phyloP scores from a whole-genome alignment of 2,329 filamentous ascomycete species.

The Sporothrix brunneoviolacea region DNA sequence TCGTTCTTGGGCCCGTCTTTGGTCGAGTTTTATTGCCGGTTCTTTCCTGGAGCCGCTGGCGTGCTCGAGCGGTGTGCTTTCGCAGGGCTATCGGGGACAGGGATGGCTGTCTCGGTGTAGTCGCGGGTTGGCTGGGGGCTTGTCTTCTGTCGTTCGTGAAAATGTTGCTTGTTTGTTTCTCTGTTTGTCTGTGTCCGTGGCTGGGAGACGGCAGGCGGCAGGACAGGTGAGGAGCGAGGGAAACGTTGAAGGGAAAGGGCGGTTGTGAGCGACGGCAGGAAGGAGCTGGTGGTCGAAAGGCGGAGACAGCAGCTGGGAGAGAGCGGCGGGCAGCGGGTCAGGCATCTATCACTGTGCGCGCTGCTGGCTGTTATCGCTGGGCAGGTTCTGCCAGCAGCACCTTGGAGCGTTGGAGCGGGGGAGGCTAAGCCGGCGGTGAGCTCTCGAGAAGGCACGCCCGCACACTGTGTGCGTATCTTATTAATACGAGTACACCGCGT shows the following conservation, averaged over 20 bases:
- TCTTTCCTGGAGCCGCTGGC: background rate
- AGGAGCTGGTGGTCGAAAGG: background rate
- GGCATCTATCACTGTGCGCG: too few species aligned
- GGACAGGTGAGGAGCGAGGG: background rate
- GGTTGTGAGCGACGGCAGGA: background rate
- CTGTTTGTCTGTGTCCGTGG: background rate
- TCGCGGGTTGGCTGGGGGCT: background rate
- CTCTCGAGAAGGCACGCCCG: too few species aligned
- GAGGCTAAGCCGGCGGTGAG: too few species aligned
- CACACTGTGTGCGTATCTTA: too few species aligned
- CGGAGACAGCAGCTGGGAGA: background rate
- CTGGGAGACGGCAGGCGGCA: background rate
- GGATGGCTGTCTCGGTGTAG: background rate
- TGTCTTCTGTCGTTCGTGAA: background rate
- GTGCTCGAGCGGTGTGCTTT: background rate
- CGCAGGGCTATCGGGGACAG: background rate
- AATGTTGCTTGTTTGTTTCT: background rate
- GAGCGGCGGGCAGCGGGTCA: too few species aligned
- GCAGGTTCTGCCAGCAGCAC: too few species aligned
- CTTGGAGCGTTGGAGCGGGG: too few species aligned
- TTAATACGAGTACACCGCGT: too few species aligned
- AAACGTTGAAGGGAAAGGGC: background rate
- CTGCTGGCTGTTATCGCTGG: background rate
- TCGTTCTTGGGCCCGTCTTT: too few species aligned
- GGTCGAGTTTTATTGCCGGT: background rate